Percentiles rank a stretch among this genome's conserved stretches.
phyloP scores from a whole-genome alignment of 1,284 basidiomycete species.

The Leccinum subrobustum region DNA sequence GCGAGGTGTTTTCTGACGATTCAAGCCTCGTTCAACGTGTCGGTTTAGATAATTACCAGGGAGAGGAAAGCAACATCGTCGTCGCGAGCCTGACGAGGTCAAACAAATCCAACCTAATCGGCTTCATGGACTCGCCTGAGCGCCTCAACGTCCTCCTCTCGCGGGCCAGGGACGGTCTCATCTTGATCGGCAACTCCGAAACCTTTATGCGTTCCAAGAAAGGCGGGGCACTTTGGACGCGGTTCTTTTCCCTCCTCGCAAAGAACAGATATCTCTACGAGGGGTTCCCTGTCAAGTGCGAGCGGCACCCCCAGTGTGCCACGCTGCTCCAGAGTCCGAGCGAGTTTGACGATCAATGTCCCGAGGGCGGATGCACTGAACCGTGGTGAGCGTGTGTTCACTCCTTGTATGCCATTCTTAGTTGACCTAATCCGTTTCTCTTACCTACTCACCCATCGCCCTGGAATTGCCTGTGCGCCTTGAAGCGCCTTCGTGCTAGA shows the following conservation, averaged over 20 bases:
- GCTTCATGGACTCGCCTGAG: slow-evolving; percentile 63
- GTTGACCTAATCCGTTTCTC: neutral
- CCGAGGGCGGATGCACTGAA: slow-evolving; percentile 59
- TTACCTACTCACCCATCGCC: neutral
- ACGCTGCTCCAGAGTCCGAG: slow-evolving; percentile 36
- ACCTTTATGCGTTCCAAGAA: slow-evolving; percentile 53
- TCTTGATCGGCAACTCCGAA: slow-evolving; percentile 57
- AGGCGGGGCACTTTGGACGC: slow-evolving; percentile 49
- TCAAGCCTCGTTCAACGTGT: neutral
- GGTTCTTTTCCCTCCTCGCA: slow-evolving; percentile 36
- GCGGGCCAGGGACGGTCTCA: slow-evolving; percentile 54
- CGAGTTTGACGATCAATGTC: slow-evolving; percentile 54
- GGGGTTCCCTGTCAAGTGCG: slow-evolving; percentile 36
- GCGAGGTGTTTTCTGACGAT: slow-evolving; percentile 1
- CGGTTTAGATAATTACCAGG: slow-evolving; percentile 54
- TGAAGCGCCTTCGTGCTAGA: slow-evolving; percentile 9
- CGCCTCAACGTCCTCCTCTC: slow-evolving; percentile 63
- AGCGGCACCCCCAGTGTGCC: slow-evolving; percentile 44
- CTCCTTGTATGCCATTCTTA: neutral
- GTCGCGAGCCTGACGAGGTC: slow-evolving; percentile 55
- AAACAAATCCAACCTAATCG: slow-evolving; percentile 51
- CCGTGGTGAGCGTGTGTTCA: slow-evolving; percentile 46
- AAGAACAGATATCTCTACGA: neutral
- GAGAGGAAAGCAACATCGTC: slow-evolving; percentile 64
- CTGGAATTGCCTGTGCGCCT: neutral